Conservation (phyloP, 2,329 filamentous ascomycete genomes). For the Stagonosporopsis vannaccii region DNA sequence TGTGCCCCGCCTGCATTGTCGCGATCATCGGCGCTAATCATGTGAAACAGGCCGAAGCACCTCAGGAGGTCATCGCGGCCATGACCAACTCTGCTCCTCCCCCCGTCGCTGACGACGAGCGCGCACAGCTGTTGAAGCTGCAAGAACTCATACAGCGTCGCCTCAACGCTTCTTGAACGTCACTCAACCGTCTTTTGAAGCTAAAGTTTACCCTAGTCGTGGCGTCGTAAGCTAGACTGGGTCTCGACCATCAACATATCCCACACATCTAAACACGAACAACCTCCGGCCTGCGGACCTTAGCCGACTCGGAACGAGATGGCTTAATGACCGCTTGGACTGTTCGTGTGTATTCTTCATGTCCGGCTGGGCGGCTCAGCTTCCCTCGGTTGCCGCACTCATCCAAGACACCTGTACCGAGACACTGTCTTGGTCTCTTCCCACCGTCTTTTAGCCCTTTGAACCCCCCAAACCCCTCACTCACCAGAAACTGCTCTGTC, state of each 20-base stretch:
- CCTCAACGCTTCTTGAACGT: conserved; percentile 33
- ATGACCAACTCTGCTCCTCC: conserved; percentile 38
- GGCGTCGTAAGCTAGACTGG: conserved; percentile 29
- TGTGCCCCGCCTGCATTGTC: conserved; percentile 36
- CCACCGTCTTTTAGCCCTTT: conserved; percentile 2
- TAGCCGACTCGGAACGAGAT: conserved; percentile 1
- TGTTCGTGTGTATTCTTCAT: background rate
- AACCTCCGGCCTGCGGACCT: conserved; percentile 4
- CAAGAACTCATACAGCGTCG: conserved; percentile 43
- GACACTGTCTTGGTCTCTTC: conserved; percentile 22
- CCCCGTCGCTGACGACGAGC: conserved; percentile 35
- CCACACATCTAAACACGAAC: conserved; percentile 19
- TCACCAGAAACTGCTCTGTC: background rate
- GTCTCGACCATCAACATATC: conserved; percentile 28
- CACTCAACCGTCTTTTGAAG: conserved; percentile 19
- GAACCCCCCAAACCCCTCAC: background rate
- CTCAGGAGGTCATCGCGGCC: conserved; percentile 43
- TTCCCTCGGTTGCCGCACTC: conserved; percentile 16
- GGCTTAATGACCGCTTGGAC: background rate
- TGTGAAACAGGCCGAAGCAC: conserved; percentile 51
- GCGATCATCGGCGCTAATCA: conserved; percentile 46
- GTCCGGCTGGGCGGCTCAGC: conserved; percentile 18
- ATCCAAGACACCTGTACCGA: conserved; percentile 26
- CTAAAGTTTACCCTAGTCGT: conserved; percentile 27
- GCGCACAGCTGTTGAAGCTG: conserved; percentile 41